Conservation (phyloP, 164 flowering plant species). For the Taxillus chinensis region DNA sequence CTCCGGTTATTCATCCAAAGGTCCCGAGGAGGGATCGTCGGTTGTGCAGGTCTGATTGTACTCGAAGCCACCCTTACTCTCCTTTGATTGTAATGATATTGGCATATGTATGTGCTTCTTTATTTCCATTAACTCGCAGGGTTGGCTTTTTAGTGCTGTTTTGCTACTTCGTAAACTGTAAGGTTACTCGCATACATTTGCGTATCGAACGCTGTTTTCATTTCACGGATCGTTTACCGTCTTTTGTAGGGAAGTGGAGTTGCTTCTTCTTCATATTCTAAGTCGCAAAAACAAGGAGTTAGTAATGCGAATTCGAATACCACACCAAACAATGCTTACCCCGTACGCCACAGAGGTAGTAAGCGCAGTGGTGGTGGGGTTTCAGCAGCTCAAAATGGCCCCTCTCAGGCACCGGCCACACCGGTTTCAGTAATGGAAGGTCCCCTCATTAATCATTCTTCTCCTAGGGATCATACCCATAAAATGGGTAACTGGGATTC, state of each 20-base stretch:
- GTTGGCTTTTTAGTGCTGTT: too few species aligned
- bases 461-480: conserved; percentile 2
- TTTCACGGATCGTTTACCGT: too few species aligned
- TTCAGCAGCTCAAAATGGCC: conserved; percentile 14
- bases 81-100: neutral
- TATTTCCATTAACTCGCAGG: too few species aligned
- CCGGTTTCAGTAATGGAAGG: conserved; percentile 9
- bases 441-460: neutral
- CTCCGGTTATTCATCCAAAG: neutral
- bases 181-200: too few species aligned
- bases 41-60: neutral
- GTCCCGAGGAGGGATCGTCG: neutral
- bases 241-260: conserved; percentile 16
- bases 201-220: too few species aligned
- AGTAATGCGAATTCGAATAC: conserved; percentile 14
- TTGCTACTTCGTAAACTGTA: too few species aligned
- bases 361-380: conserved; percentile 17
- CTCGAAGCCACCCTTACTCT: neutral
- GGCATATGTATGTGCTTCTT: too few species aligned
- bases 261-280: conserved; percentile 1
- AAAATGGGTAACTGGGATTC: neutral
- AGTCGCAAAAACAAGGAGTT: conserved; percentile 15
- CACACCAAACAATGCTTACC: conserved; percentile 13
- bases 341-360: conserved; percentile 19
- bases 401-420: conserved; percentile 13